Conservation (phyloP, 805 yeast species). For the Candida patagonica region DNA sequence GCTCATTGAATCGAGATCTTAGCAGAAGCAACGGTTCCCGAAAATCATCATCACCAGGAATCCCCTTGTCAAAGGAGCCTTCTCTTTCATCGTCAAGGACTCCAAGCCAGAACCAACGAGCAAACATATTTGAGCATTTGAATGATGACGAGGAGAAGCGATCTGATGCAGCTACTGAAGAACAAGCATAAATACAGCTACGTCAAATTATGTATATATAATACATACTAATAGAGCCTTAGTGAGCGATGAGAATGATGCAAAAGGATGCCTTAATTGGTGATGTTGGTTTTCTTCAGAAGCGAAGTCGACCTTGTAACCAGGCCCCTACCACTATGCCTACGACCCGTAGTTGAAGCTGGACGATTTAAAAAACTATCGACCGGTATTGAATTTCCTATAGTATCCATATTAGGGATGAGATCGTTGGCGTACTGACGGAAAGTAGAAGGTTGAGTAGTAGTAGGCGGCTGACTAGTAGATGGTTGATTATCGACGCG, state of each 20-base stretch:
- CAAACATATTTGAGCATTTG: slow-evolving; percentile 22
- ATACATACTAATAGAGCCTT: too few species aligned
- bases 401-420: too few species aligned
- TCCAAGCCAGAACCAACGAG: slow-evolving; percentile 13
- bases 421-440: too few species aligned
- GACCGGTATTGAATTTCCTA: not conserved
- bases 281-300: not conserved
- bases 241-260: too few species aligned
- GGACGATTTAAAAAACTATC: not conserved
- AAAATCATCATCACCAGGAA: slow-evolving; percentile 16
- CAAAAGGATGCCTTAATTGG: not conserved
- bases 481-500: too few species aligned
- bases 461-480: too few species aligned
- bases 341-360: not conserved
- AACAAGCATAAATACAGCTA: not conserved
- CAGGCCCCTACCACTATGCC: slow-evolving; percentile 1
- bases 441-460: too few species aligned
- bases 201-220: not conserved
- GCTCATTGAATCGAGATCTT: slow-evolving; percentile 18
- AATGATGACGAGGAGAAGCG: slow-evolving; percentile 18
- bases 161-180: not conserved
- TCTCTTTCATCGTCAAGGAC: not conserved
- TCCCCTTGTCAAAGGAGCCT: slow-evolving; percentile 16
- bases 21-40: slow-evolving; percentile 18
- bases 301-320: not conserved